Base-by-base conservation (phyloP, 345 rosid genomes). In the Schrenkiella parvula region DNA sequence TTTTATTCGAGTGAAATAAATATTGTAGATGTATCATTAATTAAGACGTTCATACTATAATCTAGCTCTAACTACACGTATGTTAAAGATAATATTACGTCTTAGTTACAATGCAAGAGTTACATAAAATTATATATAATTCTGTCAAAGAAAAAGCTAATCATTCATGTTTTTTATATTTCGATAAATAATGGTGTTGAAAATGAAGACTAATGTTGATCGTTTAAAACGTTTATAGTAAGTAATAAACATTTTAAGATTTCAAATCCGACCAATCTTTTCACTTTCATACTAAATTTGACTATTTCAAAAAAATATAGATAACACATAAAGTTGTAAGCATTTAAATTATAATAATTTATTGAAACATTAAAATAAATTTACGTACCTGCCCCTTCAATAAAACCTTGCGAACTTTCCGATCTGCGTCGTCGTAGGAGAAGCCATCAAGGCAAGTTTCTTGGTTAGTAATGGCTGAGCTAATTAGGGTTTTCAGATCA, bases 381-480 rank as follows among this genome's bases (percentile, higher is more conserved):
- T 5, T 34, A 37, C 50, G 51, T 26, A 53, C 74, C 75, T 84
- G 81, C 0, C 96, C 97, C 1, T 44, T 51, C 23, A 35, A 2
- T 58, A 93, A 39, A 2, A 41, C 76, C 7, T 73, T 39, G 2
- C 92, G 79, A 35, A 90, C 75, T 18, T 64, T 61, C 68, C 81
- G 82, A 38, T 90, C 91, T 8, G 90, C 90, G 0, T 50, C 52
- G 0, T 83, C 86, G 41, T 90, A 79, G 0, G 97, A 85, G 78
- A 93, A 87, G 1, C 98, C 98, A 4, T 93, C 98, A n/a, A 90
- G 80, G 68, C 89, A 86, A 1, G 90, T 87, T 26, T 59, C 90
- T 56, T 84, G 96, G 73, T 93, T 93, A 29, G 98, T 93, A 44
- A 93, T 93, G 18, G 97, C 96, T 1, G 98, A 75, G 47, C 98